Percentiles rank a stretch among this genome's conserved stretches.
Conservation (phyloP, 2,329 filamentous ascomycete genomes). For the Endothia cerciana region DNA sequence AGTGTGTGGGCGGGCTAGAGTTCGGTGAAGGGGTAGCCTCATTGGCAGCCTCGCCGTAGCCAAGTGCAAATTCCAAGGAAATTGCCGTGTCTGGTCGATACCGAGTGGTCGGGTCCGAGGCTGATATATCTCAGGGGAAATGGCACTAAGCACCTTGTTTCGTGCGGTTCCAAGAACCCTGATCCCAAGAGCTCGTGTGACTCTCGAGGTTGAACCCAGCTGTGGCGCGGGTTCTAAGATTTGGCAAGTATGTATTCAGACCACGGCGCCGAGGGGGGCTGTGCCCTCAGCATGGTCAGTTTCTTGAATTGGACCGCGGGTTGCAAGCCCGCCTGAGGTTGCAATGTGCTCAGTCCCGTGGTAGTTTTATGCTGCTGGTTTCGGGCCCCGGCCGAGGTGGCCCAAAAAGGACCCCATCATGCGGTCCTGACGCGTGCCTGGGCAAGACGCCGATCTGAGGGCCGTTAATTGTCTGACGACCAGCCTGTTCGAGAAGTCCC, state of each 20-base stretch:
- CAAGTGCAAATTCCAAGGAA: neutral
- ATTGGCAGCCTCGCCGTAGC: conserved; percentile 16
- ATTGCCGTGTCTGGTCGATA: conserved; percentile 12
- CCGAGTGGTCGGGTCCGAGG: conserved; percentile 23
- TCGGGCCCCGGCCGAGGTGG: conserved; percentile 19
- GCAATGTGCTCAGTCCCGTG: conserved; percentile 23
- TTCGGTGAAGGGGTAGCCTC: neutral
- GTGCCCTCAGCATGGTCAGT: conserved; percentile 7
- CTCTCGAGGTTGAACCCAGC: conserved; percentile 1
- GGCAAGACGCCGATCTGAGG: conserved; percentile 7
- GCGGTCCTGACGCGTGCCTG: conserved; percentile 7
- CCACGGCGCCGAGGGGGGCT: conserved; percentile 20
- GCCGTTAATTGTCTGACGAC: conserved; percentile 1
- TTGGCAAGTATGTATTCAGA: neutral
- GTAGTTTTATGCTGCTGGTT: conserved; percentile 25
- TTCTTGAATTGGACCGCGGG: neutral
- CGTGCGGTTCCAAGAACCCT: conserved; percentile 5
- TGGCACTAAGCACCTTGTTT: conserved; percentile 16
- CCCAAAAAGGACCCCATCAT: conserved; percentile 19
- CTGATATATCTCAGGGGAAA: conserved; percentile 20
- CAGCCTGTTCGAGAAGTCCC: conserved; percentile 10
- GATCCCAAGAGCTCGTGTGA: conserved; percentile 19
- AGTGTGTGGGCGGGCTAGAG: neutral
- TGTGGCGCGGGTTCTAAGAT: neutral
- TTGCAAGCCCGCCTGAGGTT: conserved; percentile 21